Conservation (phyloP, 176 grass and related monocot genomes). For the Oryza coarctata region DNA sequence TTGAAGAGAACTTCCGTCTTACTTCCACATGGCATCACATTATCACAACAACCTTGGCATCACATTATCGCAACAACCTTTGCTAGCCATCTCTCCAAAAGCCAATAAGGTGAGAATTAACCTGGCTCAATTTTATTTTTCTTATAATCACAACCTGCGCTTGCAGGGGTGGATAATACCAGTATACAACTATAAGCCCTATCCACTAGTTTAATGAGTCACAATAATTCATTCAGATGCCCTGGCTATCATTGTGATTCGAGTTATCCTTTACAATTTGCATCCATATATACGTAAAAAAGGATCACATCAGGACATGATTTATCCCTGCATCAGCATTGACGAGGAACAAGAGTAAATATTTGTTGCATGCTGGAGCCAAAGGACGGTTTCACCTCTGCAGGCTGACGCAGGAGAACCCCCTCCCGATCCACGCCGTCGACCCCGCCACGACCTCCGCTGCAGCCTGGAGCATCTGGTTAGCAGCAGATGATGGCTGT, state of each 20-base stretch:
- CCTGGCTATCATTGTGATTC: neutral
- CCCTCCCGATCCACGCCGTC: slow-evolving; percentile 93
- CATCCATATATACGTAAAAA: neutral
- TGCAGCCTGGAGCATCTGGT: slow-evolving; percentile 31
- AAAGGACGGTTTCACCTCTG: slow-evolving; percentile 40
- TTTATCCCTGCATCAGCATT: neutral
- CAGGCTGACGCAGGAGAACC: slow-evolving; percentile 91
- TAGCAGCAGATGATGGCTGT: neutral
- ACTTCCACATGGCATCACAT: neutral
- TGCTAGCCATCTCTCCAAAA: neutral
- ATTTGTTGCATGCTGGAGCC: neutral
- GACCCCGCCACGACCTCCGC: slow-evolving; percentile 83
- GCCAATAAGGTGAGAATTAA: neutral
- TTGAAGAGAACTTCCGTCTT: neutral
- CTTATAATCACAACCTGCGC: neutral
- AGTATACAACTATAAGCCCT: neutral
- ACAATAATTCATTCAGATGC: neutral
- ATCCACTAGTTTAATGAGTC: neutral
- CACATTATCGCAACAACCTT: neutral
- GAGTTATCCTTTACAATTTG: neutral
- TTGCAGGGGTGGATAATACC: neutral
- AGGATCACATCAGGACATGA: neutral
- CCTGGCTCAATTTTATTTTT: neutral
- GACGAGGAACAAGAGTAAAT: neutral
- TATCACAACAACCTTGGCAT: neutral